Conservation (phyloP, 83 land plant genomes). For the Picea abies region DNA sequence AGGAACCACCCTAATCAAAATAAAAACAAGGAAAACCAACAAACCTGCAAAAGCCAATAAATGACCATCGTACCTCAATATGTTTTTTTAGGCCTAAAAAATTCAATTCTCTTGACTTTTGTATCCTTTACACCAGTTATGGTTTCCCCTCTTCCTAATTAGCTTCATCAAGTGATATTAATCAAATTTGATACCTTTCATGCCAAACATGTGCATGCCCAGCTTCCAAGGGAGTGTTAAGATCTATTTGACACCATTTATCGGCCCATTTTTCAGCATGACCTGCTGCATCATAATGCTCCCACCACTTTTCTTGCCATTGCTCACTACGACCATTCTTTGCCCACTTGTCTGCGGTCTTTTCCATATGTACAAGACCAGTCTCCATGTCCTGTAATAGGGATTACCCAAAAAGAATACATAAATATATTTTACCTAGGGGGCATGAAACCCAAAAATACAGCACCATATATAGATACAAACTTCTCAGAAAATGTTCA, state of each 20-base stretch:
- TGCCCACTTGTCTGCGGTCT: slow-evolving; percentile 98
- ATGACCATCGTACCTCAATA: background rate
- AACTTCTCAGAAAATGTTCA: background rate
- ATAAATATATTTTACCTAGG: background rate
- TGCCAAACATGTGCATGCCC: slow-evolving; percentile 99
- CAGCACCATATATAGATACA: background rate
- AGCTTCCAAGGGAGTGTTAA: slow-evolving; percentile 69
- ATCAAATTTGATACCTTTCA: slow-evolving; percentile 65
- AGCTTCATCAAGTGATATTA: background rate
- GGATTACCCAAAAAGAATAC: slow-evolving; percentile 4
- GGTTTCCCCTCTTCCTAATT: background rate
- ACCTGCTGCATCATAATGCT: slow-evolving; percentile 92
- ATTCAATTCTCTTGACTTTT: background rate
- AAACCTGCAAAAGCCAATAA: background rate
- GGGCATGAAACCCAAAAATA: background rate
- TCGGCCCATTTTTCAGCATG: slow-evolving; percentile 95
- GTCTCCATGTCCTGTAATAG: slow-evolving; percentile 54
- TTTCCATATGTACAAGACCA: slow-evolving; percentile 83
- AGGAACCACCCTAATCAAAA: background rate
- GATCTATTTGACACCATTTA: slow-evolving; percentile 96
- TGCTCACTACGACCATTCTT: slow-evolving; percentile 75
- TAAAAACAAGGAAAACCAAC: too few species aligned
- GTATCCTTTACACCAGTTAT: slow-evolving; percentile 5
- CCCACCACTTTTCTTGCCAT: slow-evolving; percentile 99
- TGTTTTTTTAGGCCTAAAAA: background rate